These are phyloP conservation scores for Lepidium campestre DNA, from an alignment of 441 rosid species.

Conservation along the genomic window DNA sequence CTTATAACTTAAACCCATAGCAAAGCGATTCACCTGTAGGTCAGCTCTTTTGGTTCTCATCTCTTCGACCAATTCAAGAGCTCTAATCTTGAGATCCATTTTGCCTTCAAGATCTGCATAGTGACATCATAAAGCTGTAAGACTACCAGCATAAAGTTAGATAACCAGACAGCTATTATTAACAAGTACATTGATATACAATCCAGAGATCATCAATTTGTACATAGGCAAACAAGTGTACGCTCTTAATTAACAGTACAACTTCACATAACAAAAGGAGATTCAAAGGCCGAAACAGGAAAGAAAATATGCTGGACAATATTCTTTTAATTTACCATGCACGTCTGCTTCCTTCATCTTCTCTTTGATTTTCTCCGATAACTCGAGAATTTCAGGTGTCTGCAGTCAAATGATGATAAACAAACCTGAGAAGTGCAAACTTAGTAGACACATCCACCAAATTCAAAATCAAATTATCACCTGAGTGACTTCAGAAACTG, in stretches of 20 bases:
- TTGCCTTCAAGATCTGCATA: slow-evolving; percentile 81
- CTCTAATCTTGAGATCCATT: slow-evolving; percentile 83
- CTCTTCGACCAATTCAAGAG: slow-evolving; percentile 82
- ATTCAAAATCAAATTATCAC: slow-evolving; percentile 22
- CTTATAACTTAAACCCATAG: not conserved
- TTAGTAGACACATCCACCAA: not conserved
- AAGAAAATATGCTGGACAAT: not conserved
- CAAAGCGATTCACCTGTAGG: slow-evolving; percentile 54
- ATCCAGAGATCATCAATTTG: not conserved
- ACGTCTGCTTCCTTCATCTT: slow-evolving; percentile 84
- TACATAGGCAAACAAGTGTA: not conserved
- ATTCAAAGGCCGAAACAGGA: not conserved
- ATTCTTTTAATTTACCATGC: slow-evolving; percentile 37
- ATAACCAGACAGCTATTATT: not conserved
- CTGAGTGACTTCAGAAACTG: slow-evolving; percentile 91
- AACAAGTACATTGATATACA: not conserved
- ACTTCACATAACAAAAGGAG: not conserved
- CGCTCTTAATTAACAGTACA: not conserved
- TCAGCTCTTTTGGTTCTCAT: slow-evolving; percentile 85
- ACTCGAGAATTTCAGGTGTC: slow-evolving; percentile 66
- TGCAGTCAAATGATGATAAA: slow-evolving; percentile 20
- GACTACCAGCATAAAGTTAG: not conserved
- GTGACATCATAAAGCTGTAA: not conserved
- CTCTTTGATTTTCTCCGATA: slow-evolving; percentile 83
- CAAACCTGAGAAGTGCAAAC: not conserved